Percentiles rank a stretch among this genome's conserved stretches.
Evolutionary conservation across 2,329 filamentous ascomycete genomes (phyloP).

Genomic region (Parastagonospora avenae): DNA sequence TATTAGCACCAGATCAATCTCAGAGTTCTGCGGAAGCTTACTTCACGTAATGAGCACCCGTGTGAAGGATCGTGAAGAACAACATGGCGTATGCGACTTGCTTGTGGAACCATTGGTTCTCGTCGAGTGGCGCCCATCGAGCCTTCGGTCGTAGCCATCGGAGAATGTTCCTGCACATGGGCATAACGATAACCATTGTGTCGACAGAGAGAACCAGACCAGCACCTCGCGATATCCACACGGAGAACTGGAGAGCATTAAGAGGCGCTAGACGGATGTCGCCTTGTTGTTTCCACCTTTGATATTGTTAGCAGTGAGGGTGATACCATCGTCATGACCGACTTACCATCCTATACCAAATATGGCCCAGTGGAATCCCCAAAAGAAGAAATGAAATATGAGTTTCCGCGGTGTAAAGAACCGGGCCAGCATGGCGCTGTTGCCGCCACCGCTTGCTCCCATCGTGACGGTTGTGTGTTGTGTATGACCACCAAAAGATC

Average conservation of each 20-base stretch:
- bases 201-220: conserved; percentile 85
- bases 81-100: conserved; percentile 91
- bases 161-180: conserved; percentile 92
- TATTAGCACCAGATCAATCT: conserved; percentile 12
- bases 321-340: conserved; percentile 21
- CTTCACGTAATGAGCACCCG: conserved; percentile 90
- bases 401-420: conserved; percentile 71
- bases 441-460: conserved; percentile 12
- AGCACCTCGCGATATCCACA: conserved; percentile 95
- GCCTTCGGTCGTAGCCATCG: conserved; percentile 85
- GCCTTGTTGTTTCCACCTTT: conserved; percentile 76
- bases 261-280: conserved; percentile 74
- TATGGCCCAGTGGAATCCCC: conserved; percentile 76
- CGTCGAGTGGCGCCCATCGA: conserved; percentile 88
- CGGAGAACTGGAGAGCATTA: conserved; percentile 83
- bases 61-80: conserved; percentile 80
- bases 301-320: conserved; percentile 7
- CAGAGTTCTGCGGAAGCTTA: conserved; percentile 50
- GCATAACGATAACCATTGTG: conserved; percentile 83
- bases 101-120: conserved; percentile 95
- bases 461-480: conserved; percentile 13
- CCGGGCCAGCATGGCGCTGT: conserved; percentile 15
- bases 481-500: conserved; percentile 6
- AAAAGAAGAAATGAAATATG: conserved; percentile 80
- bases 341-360: conserved; percentile 85